phyloP scores from a whole-genome alignment of 2,329 filamentous ascomycete species.

The Ophiostoma australiae region DNA sequence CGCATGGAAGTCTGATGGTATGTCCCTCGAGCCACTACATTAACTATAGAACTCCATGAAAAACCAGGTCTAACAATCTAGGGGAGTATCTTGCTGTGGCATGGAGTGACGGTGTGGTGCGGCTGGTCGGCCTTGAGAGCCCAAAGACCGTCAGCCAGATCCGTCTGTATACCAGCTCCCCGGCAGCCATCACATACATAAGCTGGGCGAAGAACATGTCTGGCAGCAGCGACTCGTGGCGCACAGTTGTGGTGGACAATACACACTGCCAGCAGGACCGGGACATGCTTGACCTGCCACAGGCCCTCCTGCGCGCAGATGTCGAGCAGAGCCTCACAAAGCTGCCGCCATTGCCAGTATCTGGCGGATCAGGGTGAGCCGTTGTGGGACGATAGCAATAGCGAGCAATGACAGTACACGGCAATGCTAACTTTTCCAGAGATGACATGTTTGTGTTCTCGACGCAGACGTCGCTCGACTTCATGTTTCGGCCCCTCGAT shows the following conservation, averaged over 20 bases:
- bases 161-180: slow-evolving; percentile 43
- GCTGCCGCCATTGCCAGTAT: slow-evolving; percentile 63
- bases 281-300: slow-evolving; percentile 55
- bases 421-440: slow-evolving; percentile 33
- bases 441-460: slow-evolving; percentile 61
- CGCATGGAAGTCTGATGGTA: slow-evolving; percentile 65
- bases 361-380: slow-evolving; percentile 58
- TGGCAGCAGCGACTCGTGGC: slow-evolving; percentile 34
- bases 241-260: slow-evolving; percentile 31
- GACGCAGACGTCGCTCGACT: slow-evolving; percentile 63
- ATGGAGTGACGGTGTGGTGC: slow-evolving; percentile 75
- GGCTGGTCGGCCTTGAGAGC: slow-evolving; percentile 72
- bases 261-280: slow-evolving; percentile 32
- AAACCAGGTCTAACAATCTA: slow-evolving; percentile 33
- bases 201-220: slow-evolving; percentile 48
- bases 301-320: slow-evolving; percentile 68
- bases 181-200: slow-evolving; percentile 47
- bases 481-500: slow-evolving; percentile 59
- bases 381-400: slow-evolving; percentile 21
- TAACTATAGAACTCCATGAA: background rate
- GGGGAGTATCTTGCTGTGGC: slow-evolving; percentile 75
- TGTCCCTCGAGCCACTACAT: slow-evolving; percentile 27
- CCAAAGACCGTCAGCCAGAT: slow-evolving; percentile 76
- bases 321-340: slow-evolving; percentile 71
- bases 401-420: background rate